Evolutionary conservation across 306 rosid genomes (phyloP).

Genomic region (Castanea crenata): DNA sequence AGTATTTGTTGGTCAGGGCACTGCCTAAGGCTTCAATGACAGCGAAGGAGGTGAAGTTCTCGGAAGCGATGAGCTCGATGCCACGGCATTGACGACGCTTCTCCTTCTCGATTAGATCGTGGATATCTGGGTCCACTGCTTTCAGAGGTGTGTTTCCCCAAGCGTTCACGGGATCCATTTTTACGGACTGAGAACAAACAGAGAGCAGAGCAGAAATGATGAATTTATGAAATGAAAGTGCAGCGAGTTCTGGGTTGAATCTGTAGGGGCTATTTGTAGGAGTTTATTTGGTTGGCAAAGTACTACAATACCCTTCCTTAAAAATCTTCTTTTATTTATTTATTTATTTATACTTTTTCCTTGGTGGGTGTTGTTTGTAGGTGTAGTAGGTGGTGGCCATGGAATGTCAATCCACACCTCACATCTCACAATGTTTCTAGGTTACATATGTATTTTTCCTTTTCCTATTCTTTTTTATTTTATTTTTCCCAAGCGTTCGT

Average conservation of each 20-base stretch:
- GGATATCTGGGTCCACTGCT: constrained; percentile 71
- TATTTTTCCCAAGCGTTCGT: too few relatives aligned
- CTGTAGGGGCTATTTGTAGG: too few relatives aligned
- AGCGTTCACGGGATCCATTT: constrained; percentile 67
- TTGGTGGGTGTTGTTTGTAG: not conserved
- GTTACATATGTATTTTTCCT: too few relatives aligned
- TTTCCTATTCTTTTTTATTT: too few relatives aligned
- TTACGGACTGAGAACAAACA: not conserved
- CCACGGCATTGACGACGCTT: constrained; percentile 93
- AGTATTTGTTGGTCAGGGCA: constrained; percentile 87
- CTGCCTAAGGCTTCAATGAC: constrained; percentile 91
- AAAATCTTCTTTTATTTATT: not conserved
- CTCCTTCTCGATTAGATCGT: constrained; percentile 84
- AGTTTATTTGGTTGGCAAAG: too few relatives aligned
- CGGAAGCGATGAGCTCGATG: constrained; percentile 90
- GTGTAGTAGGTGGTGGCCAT: not conserved
- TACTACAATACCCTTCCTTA: too few relatives aligned
- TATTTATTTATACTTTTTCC: not conserved
- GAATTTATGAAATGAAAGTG: not conserved
- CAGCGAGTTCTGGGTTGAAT: too few relatives aligned
- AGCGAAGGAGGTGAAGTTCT: constrained; percentile 93
- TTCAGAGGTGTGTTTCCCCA: constrained; percentile 77
- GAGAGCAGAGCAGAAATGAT: not conserved
- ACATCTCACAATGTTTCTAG: too few relatives aligned
- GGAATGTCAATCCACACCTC: not conserved